phyloP scores from a whole-genome alignment of 2,329 filamentous ascomycete genomes.

The Nemania abortiva region DNA sequence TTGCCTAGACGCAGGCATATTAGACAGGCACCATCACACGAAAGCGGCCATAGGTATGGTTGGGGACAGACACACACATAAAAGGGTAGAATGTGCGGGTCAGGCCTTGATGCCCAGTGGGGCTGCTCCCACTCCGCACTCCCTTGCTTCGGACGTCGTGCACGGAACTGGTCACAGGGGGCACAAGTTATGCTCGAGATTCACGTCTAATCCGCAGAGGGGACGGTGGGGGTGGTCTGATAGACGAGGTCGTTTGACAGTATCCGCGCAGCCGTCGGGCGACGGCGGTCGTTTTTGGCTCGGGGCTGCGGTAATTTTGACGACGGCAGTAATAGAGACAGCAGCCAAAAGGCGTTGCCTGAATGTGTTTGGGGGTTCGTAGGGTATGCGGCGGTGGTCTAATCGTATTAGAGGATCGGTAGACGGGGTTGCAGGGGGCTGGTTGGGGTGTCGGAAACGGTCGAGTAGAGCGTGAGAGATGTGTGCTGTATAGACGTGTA shows the following conservation, averaged over 20 bases:
- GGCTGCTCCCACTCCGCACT: constrained; percentile 8
- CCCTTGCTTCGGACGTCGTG: constrained; percentile 8
- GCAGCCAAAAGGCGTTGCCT: constrained; percentile 15
- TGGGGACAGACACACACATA: neutral
- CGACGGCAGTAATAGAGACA: constrained; percentile 4
- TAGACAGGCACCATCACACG: neutral
- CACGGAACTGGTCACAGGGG: constrained; percentile 6
- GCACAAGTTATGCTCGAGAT: constrained; percentile 12
- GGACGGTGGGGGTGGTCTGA: constrained; percentile 12
- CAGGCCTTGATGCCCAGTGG: constrained; percentile 1
- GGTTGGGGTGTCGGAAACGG: constrained; percentile 23
- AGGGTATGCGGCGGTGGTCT: constrained; percentile 3
- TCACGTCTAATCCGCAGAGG: constrained; percentile 15
- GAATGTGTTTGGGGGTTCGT: constrained; percentile 5
- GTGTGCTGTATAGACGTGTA: constrained; percentile 24
- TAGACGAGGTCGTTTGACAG: constrained; percentile 5
- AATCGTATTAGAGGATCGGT: constrained; percentile 9
- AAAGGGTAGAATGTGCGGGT: neutral
- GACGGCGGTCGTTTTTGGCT: constrained; percentile 13
- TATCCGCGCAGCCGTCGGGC: constrained; percentile 13
- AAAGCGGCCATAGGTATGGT: neutral
- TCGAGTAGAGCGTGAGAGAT: constrained; percentile 15
- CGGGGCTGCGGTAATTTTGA: constrained; percentile 3
- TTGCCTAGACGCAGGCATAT: too few species aligned
- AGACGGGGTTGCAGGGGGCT: neutral